Conservation (phyloP, 495 filamentous ascomycete species). For the Xylaria telfairii region DNA sequence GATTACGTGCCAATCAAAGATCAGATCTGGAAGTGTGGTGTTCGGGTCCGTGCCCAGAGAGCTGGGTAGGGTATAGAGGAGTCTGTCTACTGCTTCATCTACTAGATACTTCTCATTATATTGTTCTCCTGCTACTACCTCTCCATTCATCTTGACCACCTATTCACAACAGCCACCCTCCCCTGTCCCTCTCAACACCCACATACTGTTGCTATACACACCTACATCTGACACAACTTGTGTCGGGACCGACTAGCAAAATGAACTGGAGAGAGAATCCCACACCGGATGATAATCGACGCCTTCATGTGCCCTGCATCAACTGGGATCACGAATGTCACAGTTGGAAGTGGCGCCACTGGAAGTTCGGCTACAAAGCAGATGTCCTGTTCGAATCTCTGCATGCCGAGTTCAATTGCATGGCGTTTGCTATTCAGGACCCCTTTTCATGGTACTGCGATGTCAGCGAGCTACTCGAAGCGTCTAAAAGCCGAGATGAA, state of each 20-base stretch:
- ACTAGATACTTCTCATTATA: not conserved
- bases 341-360: not conserved
- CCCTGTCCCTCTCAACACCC: not conserved
- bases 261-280: not conserved
- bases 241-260: not conserved
- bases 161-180: not conserved
- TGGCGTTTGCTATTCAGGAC: constrained; percentile 13
- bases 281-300: not conserved
- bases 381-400: constrained; percentile 1
- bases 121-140: not conserved
- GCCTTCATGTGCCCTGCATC: not conserved
- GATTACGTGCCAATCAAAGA: not conserved
- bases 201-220: not conserved
- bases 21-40: not conserved
- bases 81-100: not conserved
- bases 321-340: not conserved
- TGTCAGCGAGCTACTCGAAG: not conserved
- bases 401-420: constrained; percentile 8
- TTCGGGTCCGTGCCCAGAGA: not conserved
- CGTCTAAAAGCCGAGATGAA: constrained; percentile 9
- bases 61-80: not conserved
- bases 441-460: not conserved
- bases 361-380: not conserved
- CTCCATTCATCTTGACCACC: not conserved
- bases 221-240: not conserved